Evolutionary conservation across 306 rosid species (phyloP).

Genomic region (Begonia peltatifolia): DNA sequence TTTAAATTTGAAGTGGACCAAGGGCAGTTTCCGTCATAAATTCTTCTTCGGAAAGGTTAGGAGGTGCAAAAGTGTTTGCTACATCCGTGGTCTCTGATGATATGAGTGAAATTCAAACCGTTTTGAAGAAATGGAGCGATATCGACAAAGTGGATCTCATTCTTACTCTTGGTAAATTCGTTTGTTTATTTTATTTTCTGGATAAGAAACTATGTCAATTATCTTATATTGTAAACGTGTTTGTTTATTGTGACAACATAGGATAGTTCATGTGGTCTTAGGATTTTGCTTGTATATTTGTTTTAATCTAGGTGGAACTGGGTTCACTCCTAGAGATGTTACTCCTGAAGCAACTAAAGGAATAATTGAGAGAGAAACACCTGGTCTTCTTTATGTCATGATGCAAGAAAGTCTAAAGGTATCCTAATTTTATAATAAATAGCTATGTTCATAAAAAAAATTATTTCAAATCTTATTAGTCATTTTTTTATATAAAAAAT

Average conservation of each 20-base stretch:
- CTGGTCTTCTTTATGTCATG: conserved; percentile 79
- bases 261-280: conserved; percentile 1
- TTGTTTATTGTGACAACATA: too few species aligned
- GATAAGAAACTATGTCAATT: too few species aligned
- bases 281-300: conserved; percentile 7
- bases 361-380: conserved; percentile 82
- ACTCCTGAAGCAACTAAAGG: conserved; percentile 95
- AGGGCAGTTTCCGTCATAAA: conserved; percentile 76
- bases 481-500: too few species aligned
- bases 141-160: conserved; percentile 67
- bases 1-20: conserved; percentile 56
- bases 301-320: conserved; percentile 70
- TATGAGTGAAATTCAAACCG: conserved; percentile 51
- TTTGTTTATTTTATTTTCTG: too few species aligned
- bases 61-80: conserved; percentile 69
- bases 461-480: too few species aligned
- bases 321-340: conserved; percentile 63
- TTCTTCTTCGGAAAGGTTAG: conserved; percentile 70
- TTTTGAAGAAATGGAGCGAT: conserved; percentile 69
- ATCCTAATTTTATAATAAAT: neutral
- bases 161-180: conserved; percentile 62
- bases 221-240: neutral
- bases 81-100: conserved; percentile 68
- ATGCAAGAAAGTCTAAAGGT: conserved; percentile 93
- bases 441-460: too few species aligned